Conservation (phyloP, 1,284 basidiomycete species). For the Ustilago vetiveriae region DNA sequence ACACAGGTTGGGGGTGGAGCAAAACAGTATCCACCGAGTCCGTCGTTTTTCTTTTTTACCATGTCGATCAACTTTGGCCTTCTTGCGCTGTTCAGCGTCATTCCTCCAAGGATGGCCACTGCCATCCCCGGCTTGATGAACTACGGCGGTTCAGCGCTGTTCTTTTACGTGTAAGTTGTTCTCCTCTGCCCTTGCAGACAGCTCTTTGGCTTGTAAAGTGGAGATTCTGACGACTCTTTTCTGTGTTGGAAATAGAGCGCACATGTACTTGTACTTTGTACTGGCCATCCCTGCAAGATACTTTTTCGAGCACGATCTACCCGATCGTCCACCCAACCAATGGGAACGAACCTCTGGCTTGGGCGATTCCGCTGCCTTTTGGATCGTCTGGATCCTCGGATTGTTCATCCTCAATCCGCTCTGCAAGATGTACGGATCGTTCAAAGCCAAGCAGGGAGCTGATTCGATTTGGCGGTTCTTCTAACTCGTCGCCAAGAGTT, state of each 20-base stretch:
- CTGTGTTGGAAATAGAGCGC: conserved; percentile 1
- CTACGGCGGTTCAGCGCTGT: conserved; percentile 48
- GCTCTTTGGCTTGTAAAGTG: neutral
- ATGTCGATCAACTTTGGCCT: conserved; percentile 48
- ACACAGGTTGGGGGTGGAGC: neutral
- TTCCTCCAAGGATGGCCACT: conserved; percentile 11
- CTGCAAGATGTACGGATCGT: conserved; percentile 31
- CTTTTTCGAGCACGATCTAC: conserved; percentile 34
- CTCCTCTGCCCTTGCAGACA: neutral
- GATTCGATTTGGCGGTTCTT: conserved; percentile 50
- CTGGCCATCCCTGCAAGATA: conserved; percentile 26
- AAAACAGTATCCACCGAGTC: conserved; percentile 45
- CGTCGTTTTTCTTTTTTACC: conserved; percentile 47
- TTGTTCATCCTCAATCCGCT: conserved; percentile 29
- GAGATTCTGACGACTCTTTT: neutral
- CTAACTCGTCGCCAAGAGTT: conserved; percentile 20
- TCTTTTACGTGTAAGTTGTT: conserved; percentile 51
- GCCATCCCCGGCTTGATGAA: conserved; percentile 30
- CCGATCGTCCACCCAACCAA: conserved; percentile 28
- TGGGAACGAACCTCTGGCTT: conserved; percentile 20
- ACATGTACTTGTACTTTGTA: conserved; percentile 34
- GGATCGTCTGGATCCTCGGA: conserved; percentile 26
- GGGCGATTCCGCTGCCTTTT: conserved; percentile 30
- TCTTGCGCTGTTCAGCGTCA: conserved; percentile 42
- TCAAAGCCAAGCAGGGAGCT: conserved; percentile 20